Base-by-base conservation (phyloP, 202 grass and related monocot genomes). In the Setaria italica region DNA sequence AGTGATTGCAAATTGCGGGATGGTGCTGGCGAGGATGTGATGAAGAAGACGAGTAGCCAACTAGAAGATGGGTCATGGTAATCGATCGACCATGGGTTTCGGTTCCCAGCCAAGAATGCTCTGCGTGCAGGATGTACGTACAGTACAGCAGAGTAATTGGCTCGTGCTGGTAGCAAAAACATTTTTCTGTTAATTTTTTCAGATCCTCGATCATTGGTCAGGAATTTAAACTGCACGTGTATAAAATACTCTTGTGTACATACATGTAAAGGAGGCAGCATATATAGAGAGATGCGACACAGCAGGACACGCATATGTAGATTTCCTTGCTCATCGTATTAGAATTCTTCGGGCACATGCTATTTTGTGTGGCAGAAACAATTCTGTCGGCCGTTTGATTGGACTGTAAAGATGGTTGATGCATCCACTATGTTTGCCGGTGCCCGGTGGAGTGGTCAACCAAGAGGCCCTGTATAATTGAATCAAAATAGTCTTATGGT, bases 1-100 rank as follows among this genome's bases (percentile, higher is more conserved):
- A 86, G 62, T 64, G 83, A 92, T 54, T 92, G 88, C 72, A 86
- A 85, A 73, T 39, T 88, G 46, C 13, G 53, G 62, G 77, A 74
- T 45, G 88, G 55, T 1, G 66, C 5, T 9, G 20, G 8, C 5
- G 48, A n/a, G 1, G 69, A 73, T 7, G 20, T 55, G 15, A 70
- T 37, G 48, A 55, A n/a, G 21, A 86, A 53, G 50, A 48, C 1
- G 2, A 13, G 74, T 19, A 87, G 49, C 39, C 19, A 63, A 49
- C 25, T 78, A 57, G 78, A 86, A 10, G 45, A 43, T 46, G 85
- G n/a, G 9, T 75, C 62, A 41, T 90, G 88, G 83, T 82, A 76
- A 72, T 35, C 17, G 11, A 50, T 30, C 6, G 46, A 17, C 13
- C 16, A 64, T 41, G 19, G 30, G 17, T 30, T 63, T 60, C 3